phyloP scores from a whole-genome alignment of 257 asterid genomes.

The Cordia subcordata region DNA sequence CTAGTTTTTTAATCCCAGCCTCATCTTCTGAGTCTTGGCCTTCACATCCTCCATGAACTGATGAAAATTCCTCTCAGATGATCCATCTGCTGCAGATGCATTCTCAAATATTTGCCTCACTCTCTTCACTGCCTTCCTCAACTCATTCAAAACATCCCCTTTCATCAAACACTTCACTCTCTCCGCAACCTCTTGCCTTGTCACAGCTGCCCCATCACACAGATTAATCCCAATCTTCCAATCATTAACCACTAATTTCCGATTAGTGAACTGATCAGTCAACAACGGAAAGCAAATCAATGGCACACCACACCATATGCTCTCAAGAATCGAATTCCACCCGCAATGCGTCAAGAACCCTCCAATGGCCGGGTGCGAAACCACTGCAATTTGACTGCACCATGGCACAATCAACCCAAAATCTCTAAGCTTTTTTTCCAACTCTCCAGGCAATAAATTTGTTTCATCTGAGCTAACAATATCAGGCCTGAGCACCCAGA shows the following conservation, averaged over 20 bases:
- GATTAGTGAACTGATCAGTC: conserved; percentile 65
- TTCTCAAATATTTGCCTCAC: conserved; percentile 39
- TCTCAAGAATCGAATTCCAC: conserved; percentile 67
- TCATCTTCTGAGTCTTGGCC: conserved; percentile 30
- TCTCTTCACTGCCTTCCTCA: conserved; percentile 39
- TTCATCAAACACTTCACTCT: conserved; percentile 44
- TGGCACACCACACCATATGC: conserved; percentile 58
- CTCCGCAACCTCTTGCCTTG: conserved; percentile 43
- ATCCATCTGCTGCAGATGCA: conserved; percentile 51
- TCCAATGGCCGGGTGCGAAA: conserved; percentile 57
- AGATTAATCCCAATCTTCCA: conserved; percentile 70
- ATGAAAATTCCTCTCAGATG: conserved; percentile 47
- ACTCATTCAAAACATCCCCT: conserved; percentile 26
- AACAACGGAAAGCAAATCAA: conserved; percentile 55
- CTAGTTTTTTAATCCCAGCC: conserved; percentile 16
- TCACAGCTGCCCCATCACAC: conserved; percentile 33
- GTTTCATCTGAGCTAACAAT: conserved; percentile 48
- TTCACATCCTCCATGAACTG: conserved; percentile 42
- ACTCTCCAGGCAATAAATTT: conserved; percentile 37
- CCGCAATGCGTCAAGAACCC: conserved; percentile 75
- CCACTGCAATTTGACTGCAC: conserved; percentile 59
- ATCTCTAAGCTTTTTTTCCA: conserved; percentile 27
- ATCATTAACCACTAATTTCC: conserved; percentile 65
- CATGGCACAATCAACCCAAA: conserved; percentile 54
- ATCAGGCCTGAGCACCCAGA: conserved; percentile 74